Evolutionary conservation across 768 basidiomycete species (phyloP), one percentile per base, ranked within the genome.

Genomic region (Rhodotorula graminis): DNA sequence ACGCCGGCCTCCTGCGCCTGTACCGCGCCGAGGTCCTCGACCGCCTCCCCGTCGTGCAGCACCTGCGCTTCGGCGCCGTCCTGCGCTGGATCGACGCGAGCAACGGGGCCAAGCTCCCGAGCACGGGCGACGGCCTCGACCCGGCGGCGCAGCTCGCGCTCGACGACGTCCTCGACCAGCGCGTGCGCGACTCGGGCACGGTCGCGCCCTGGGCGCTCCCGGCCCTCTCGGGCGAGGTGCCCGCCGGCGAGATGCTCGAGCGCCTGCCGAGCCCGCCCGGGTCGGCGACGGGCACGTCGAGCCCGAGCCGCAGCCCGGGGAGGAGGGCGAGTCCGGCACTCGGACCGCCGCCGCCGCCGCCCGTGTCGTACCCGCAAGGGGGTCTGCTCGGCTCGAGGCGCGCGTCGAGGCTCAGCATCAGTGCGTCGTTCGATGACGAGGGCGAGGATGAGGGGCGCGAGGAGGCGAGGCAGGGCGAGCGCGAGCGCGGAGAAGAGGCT

Each of bases 11-110:
- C 66, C 86, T 91, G 80, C 95, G 94, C 83, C 97, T 99, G 92
- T 98, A 95, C 80, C 87, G 91, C 87, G 92, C 88, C 19, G 94
- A 98, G 81, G 93, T 96, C 23, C 83, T 96, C 53, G 87, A 89
- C n/a, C 96, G 96, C 81, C 86, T 91, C 25, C 94, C 97, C n/a
- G 95, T 97, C 10, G 92, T 97, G 8, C 94, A 98, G 80, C 93
- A 96, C 79, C 83, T 97, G 61, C 89, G 90, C 15, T 84, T 96
- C 33, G 93, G 93, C 29, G 90, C 91, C 1, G 77, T 92, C 37
- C 82, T 94, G 66, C 71, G 63, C 25, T 79, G 79, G 79, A 15
- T 61, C 25, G 47, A 42, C 25, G 64, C 60, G 12, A 16, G 4
- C 27, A 37, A 47, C 5, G 42, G 0, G n/a, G 25, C n/a, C 15